These are phyloP conservation scores for Triticum turgidum DNA, from an alignment of 176 grass and related monocot species.

Conservation along the genomic window DNA sequence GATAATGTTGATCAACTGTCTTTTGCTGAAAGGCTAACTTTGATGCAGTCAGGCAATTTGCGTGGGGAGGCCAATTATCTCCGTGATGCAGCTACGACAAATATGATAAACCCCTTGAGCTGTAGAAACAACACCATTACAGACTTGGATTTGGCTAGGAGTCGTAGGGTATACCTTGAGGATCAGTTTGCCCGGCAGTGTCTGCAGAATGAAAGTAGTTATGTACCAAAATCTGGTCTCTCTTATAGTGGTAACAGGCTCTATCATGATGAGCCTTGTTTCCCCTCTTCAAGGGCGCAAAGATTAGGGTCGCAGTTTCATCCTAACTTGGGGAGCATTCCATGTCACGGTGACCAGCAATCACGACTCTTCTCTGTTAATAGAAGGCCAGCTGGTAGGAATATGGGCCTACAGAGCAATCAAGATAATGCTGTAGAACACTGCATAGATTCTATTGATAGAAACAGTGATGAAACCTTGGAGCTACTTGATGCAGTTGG, in stretches of 20 bases:
- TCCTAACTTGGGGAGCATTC: constrained; percentile 15
- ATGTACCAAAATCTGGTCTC: constrained; percentile 40
- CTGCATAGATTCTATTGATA: constrained; percentile 56
- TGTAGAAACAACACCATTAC: constrained; percentile 25
- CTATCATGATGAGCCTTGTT: constrained; percentile 30
- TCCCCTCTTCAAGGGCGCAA: constrained; percentile 36
- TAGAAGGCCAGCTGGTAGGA: constrained; percentile 47
- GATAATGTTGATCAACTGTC: constrained; percentile 37
- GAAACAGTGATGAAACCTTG: constrained; percentile 42
- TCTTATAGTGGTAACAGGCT: constrained; percentile 32
- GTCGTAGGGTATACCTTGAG: constrained; percentile 48
- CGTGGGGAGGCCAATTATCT: constrained; percentile 39
- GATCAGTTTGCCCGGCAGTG: constrained; percentile 52
- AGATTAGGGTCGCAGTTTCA: constrained; percentile 31
- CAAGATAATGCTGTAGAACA: constrained; percentile 51
- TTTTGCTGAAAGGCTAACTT: constrained; percentile 40
- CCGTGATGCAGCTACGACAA: constrained; percentile 2
- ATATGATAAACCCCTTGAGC: constrained; percentile 31
- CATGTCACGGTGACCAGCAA: constrained; percentile 31
- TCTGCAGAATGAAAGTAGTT: constrained; percentile 46
- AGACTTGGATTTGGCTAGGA: constrained; percentile 54
- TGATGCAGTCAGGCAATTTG: constrained; percentile 45
- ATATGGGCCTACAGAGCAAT: constrained; percentile 38
- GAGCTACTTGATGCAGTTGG: constrained; percentile 73
- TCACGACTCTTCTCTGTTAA: constrained; percentile 17